A percentile compares a stretch with the other conserved stretches of the same genome.
These are phyloP conservation scores for Aspergillus fructus DNA, from an alignment of 2,329 filamentous ascomycete species.

Conservation along the genomic window DNA sequence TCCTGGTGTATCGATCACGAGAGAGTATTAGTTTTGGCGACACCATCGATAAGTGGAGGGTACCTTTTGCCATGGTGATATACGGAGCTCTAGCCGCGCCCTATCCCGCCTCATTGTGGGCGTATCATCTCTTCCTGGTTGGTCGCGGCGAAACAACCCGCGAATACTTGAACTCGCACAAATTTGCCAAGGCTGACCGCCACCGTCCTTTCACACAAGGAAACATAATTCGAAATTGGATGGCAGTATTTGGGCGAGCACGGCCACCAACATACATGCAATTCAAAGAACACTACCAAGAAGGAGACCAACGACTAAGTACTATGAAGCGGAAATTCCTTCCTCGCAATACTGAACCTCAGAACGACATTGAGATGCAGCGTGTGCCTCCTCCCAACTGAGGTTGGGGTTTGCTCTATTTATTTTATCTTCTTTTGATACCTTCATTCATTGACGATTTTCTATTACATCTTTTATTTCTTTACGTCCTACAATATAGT, in stretches of 20 bases:
- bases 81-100: constrained; percentile 72
- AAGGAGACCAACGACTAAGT: constrained; percentile 83
- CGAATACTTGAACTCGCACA: constrained; percentile 94
- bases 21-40: constrained; percentile 66
- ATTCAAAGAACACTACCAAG: constrained; percentile 74
- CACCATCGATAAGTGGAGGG: constrained; percentile 69
- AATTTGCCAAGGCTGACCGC: constrained; percentile 87
- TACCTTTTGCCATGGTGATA: constrained; percentile 85
- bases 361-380: constrained; percentile 72
- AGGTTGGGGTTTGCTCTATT: constrained; percentile 12
- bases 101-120: constrained; percentile 80
- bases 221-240: constrained; percentile 72
- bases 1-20: constrained; percentile 68
- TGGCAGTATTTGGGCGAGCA: constrained; percentile 77
- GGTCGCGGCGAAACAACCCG: constrained; percentile 89
- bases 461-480: background rate
- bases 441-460: constrained; percentile 11
- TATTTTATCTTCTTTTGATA: constrained; percentile 3
- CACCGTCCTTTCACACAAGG: constrained; percentile 87
- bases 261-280: constrained; percentile 83
- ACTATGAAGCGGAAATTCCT: constrained; percentile 54
- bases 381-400: constrained; percentile 44
- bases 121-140: constrained; percentile 90
- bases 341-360: constrained; percentile 49
- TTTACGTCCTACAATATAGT: background rate